These are phyloP conservation scores for Thielaviopsis punctulata DNA, from an alignment of 2,329 filamentous ascomycete genomes.

Conservation along the genomic window DNA sequence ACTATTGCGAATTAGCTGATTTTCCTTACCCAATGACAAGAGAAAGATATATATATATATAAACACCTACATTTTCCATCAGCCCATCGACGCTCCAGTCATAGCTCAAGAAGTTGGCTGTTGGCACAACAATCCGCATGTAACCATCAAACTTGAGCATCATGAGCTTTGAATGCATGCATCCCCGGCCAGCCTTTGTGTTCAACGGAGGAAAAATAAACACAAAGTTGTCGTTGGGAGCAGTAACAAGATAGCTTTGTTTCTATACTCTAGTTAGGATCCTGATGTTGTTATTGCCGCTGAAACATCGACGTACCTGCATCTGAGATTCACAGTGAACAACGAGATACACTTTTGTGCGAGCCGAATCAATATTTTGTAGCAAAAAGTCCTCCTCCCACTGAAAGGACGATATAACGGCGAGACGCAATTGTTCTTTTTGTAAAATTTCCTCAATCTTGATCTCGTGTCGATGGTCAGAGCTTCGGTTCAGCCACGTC, in stretches of 20 bases:
- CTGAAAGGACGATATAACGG: slow-evolving; percentile 72
- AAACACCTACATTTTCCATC: slow-evolving; percentile 58
- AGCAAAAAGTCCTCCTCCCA: slow-evolving; percentile 72
- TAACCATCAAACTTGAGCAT: slow-evolving; percentile 61
- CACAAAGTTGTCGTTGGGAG: slow-evolving; percentile 36
- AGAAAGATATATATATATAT: not conserved
- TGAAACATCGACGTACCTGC: no score
- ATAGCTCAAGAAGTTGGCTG: slow-evolving; percentile 67
- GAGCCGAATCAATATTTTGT: slow-evolving; percentile 44
- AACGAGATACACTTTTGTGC: slow-evolving; percentile 45
- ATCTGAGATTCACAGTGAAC: slow-evolving; percentile 35
- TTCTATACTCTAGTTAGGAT: slow-evolving; percentile 21
- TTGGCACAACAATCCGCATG: slow-evolving; percentile 68
- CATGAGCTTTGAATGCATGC: slow-evolving; percentile 92
- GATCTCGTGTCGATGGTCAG: slow-evolving; percentile 52
- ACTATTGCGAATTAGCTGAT: slow-evolving; percentile 25
- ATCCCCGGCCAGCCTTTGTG: slow-evolving; percentile 53
- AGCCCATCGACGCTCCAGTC: slow-evolving; percentile 79
- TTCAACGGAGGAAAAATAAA: slow-evolving; percentile 85
- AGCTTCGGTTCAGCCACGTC: slow-evolving; percentile 54
- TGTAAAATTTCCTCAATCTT: slow-evolving; percentile 78
- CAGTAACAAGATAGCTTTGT: slow-evolving; percentile 30
- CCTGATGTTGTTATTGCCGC: not conserved
- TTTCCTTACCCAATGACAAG: no score
- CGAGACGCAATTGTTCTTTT: slow-evolving; percentile 51